Evolutionary conservation across 129 eudicot genomes (phyloP).

Genomic region (Chrysanthemum makinoi): DNA sequence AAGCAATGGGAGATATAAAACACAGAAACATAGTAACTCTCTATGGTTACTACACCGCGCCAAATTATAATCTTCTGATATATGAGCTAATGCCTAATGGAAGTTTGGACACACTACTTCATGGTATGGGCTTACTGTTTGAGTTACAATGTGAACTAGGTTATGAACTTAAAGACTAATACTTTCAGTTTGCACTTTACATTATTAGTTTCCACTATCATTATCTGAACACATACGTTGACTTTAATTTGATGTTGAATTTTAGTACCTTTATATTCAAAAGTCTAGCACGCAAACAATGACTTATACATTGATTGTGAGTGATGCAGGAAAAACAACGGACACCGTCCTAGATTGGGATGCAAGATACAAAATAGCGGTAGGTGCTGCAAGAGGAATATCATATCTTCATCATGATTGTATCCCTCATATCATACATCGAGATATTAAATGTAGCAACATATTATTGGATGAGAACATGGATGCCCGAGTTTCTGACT

Average conservation of each 20-base stretch:
- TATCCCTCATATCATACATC: constrained; percentile 86
- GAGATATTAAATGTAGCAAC: constrained; percentile 94
- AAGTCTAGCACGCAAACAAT: constrained; percentile 6
- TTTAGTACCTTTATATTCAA: constrained; percentile 3
- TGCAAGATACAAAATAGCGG: constrained; percentile 87
- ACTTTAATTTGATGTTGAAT: not conserved
- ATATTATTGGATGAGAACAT: constrained; percentile 77
- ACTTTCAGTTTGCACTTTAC: not conserved
- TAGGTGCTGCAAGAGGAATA: constrained; percentile 95
- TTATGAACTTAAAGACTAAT: not conserved
- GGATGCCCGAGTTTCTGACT: constrained; percentile 90
- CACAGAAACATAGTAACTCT: constrained; percentile 81
- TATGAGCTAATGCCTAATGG: constrained; percentile 96
- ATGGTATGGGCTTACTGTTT: constrained; percentile 51
- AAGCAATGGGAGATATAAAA: constrained; percentile 93
- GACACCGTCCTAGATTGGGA: constrained; percentile 66
- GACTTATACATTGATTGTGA: constrained; percentile 10
- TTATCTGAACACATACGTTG: not conserved
- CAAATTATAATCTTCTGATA: constrained; percentile 71
- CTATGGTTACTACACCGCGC: constrained; percentile 78
- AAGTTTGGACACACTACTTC: constrained; percentile 65
- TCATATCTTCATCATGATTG: constrained; percentile 96
- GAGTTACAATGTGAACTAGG: constrained; percentile 8
- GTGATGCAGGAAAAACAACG: constrained; percentile 51
- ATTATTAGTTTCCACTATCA: not conserved